A percentile compares a stretch with the other conserved stretches of the same genome.
Conservation (phyloP, 2,329 filamentous ascomycete species). For the Iodosphaeria phyllophila region DNA sequence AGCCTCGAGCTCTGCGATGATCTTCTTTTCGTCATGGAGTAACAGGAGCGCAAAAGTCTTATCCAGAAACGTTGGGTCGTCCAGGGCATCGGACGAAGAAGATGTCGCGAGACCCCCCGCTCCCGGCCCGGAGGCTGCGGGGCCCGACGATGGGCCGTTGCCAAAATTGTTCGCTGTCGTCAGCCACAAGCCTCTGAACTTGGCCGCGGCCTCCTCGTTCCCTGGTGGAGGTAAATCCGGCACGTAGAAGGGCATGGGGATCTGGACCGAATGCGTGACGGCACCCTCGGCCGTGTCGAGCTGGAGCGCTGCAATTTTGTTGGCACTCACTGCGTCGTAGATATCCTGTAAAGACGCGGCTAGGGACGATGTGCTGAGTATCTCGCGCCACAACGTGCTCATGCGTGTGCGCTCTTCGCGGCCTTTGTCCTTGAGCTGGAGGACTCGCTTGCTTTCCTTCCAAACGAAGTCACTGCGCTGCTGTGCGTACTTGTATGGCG, state of each 20-base stretch:
- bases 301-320: constrained; percentile 70
- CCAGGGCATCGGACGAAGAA: constrained; percentile 25
- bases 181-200: constrained; percentile 63
- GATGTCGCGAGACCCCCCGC: no score
- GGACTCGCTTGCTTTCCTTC: constrained; percentile 71
- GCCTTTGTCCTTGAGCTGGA: constrained; percentile 64
- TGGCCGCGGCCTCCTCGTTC: constrained; percentile 42
- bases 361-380: constrained; percentile 54
- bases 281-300: constrained; percentile 44
- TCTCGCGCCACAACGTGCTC: constrained; percentile 49
- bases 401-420: constrained; percentile 43
- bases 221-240: constrained; percentile 48
- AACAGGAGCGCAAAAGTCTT: constrained; percentile 78
- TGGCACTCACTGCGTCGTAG: constrained; percentile 63
- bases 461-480: constrained; percentile 79
- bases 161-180: constrained; percentile 68
- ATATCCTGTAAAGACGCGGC: constrained; percentile 70
- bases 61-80: constrained; percentile 52
- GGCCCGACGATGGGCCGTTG: constrained; percentile 34
- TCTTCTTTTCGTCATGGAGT: constrained; percentile 61
- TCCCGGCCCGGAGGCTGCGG: no score
- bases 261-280: constrained; percentile 44
- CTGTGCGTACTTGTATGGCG: constrained; percentile 83
- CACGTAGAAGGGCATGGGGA: constrained; percentile 48
- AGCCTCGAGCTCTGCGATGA: constrained; percentile 54